Conservation (phyloP, 176 grass and related monocot species). For the Tillandsia fasciculata region DNA sequence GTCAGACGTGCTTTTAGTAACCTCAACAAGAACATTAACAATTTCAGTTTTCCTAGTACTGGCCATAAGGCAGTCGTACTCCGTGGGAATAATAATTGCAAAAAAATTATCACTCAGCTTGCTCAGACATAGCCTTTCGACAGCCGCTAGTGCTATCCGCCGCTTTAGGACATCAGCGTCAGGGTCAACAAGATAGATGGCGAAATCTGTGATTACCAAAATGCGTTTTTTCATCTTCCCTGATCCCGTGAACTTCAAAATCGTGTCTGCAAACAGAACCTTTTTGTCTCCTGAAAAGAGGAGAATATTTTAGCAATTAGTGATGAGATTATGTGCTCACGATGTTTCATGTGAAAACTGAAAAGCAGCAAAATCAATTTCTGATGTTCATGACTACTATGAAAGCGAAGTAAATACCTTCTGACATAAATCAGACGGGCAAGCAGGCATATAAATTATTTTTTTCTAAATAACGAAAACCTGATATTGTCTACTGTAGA, state of each 20-base stretch:
- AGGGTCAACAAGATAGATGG: conserved; percentile 83
- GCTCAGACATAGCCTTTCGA: conserved; percentile 73
- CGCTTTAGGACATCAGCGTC: conserved; percentile 82
- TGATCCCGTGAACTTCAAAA: conserved; percentile 69
- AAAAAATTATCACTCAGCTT: conserved; percentile 77
- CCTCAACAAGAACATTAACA: conserved; percentile 54
- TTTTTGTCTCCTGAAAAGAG: conserved; percentile 62
- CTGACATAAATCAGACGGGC: too few relatives aligned
- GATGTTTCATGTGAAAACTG: neutral
- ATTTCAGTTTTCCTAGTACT: conserved; percentile 87
- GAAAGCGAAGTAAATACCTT: neutral
- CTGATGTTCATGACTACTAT: neutral
- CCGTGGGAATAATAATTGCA: conserved; percentile 68
- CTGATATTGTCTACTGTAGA: too few relatives aligned
- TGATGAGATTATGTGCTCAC: neutral
- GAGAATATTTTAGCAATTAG: neutral
- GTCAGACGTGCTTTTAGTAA: conserved; percentile 62
- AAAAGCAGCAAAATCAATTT: conserved; percentile 5
- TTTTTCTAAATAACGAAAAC: too few relatives aligned
- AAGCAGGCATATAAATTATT: too few relatives aligned
- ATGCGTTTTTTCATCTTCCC: conserved; percentile 90
- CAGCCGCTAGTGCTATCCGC: conserved; percentile 78
- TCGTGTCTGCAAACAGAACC: conserved; percentile 82
- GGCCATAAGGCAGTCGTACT: conserved; percentile 85
- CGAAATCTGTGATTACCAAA: conserved; percentile 80